These are phyloP conservation scores for Setomelanomma holmii DNA, from an alignment of 2,329 filamentous ascomycete species.

Conservation along the genomic window DNA sequence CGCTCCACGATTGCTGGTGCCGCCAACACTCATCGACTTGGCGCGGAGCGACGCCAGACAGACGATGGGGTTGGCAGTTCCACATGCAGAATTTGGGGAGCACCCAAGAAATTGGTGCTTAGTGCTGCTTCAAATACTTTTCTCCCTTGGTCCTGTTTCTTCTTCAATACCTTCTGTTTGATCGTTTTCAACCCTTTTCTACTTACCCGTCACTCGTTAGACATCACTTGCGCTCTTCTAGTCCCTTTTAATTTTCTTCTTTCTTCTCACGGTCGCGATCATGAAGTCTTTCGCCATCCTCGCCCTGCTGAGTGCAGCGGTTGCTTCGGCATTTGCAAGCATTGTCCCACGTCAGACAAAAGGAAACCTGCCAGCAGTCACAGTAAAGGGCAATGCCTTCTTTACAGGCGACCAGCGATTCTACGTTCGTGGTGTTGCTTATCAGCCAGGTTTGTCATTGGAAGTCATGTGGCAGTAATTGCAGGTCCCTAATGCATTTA, in stretches of 20 bases:
- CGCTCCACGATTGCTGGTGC: slow-evolving; percentile 35
- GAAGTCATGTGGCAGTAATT: slow-evolving; percentile 49
- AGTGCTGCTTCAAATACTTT: slow-evolving; percentile 42
- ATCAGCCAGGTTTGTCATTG: slow-evolving; percentile 63
- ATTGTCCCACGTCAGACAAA: slow-evolving; percentile 35
- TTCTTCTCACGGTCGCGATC: slow-evolving; percentile 19
- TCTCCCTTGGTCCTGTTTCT: slow-evolving; percentile 23
- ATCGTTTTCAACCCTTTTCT: slow-evolving; percentile 28
- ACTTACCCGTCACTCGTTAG: slow-evolving; percentile 49
- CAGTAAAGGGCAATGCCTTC: slow-evolving; percentile 70
- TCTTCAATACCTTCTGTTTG: slow-evolving; percentile 37
- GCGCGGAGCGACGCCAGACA: slow-evolving; percentile 39
- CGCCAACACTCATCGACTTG: slow-evolving; percentile 43
- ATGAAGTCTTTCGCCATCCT: slow-evolving; percentile 44
- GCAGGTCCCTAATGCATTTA: slow-evolving; percentile 13
- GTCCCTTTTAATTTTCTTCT: slow-evolving; percentile 37
- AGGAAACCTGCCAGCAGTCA: slow-evolving; percentile 59
- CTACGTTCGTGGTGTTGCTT: slow-evolving; percentile 68
- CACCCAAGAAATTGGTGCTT: slow-evolving; percentile 35
- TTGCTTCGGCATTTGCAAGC: slow-evolving; percentile 35
- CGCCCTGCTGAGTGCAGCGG: slow-evolving; percentile 32
- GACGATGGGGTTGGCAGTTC: slow-evolving; percentile 47
- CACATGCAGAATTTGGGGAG: slow-evolving; percentile 35
- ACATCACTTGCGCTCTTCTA: slow-evolving; percentile 31
- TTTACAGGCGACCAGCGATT: slow-evolving; percentile 67